These are phyloP conservation scores for Populus hybrid DNA, from an alignment of 441 rosid genomes.

Conservation along the genomic window DNA sequence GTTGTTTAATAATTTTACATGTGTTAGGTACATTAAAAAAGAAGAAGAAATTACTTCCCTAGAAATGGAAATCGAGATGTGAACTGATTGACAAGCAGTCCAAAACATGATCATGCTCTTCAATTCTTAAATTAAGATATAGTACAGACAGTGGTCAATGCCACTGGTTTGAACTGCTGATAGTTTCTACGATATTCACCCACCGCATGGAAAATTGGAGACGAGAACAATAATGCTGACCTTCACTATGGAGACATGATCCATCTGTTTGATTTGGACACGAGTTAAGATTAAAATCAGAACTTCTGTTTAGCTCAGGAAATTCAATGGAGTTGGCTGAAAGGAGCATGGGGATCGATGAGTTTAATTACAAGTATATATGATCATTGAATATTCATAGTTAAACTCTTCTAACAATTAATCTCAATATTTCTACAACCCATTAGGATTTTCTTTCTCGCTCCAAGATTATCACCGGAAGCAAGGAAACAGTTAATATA, in stretches of 20 bases:
- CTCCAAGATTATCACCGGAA: background rate
- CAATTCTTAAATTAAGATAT: background rate
- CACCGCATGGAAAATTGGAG: background rate
- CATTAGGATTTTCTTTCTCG: background rate
- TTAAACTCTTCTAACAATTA: background rate
- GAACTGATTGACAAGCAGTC: background rate
- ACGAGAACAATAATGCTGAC: background rate
- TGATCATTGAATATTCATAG: background rate
- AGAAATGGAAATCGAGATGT: conserved; percentile 1
- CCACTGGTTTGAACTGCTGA: background rate
- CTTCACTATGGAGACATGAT: background rate
- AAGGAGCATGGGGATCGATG: background rate
- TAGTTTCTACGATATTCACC: background rate
- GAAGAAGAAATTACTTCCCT: conserved; percentile 1
- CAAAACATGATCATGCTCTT: background rate
- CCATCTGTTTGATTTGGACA: background rate
- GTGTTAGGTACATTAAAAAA: conserved; percentile 10
- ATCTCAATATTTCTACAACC: background rate
- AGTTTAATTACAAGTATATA: background rate
- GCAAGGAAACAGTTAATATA: background rate
- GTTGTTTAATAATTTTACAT: background rate
- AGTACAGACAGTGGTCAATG: background rate
- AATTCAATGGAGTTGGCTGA: background rate
- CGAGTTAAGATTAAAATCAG: too few relatives aligned
- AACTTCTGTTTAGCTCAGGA: background rate